Evolutionary conservation across 495 filamentous ascomycete species (phyloP).

Genomic region (Bombardia bombarda): DNA sequence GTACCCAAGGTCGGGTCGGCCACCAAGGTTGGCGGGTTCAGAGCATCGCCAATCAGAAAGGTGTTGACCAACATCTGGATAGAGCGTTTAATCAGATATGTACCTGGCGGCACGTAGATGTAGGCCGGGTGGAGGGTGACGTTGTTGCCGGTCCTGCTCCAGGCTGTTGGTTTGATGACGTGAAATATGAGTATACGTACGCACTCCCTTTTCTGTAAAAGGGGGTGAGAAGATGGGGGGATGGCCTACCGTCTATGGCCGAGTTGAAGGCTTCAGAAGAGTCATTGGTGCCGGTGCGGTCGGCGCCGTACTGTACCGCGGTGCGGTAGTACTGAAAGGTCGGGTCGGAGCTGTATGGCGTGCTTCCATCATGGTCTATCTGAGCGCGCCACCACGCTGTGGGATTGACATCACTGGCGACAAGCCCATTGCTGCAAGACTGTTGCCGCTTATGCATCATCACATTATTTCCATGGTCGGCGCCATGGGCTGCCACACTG

Average conservation of each 20-base stretch:
- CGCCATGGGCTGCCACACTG: too few species aligned
- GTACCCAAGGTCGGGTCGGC: slow-evolving; percentile 37
- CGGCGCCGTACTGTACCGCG: slow-evolving; percentile 45
- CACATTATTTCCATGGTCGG: too few species aligned
- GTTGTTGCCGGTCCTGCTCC: slow-evolving; percentile 29
- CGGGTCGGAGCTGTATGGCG: slow-evolving; percentile 29
- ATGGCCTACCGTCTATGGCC: slow-evolving; percentile 48
- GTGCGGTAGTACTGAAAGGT: slow-evolving; percentile 50
- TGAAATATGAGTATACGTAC: slow-evolving; percentile 39
- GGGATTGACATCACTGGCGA: not conserved
- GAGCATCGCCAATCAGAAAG: slow-evolving; percentile 54
- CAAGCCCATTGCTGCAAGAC: not conserved
- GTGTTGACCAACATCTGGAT: slow-evolving; percentile 36
- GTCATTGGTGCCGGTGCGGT: slow-evolving; percentile 46
- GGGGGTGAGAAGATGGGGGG: too few species aligned
- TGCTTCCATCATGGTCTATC: slow-evolving; percentile 19
- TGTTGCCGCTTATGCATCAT: not conserved
- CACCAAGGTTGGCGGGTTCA: slow-evolving; percentile 52
- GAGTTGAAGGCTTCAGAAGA: slow-evolving; percentile 57
- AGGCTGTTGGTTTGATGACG: slow-evolving; percentile 13
- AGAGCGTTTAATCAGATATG: slow-evolving; percentile 42
- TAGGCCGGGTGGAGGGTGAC: slow-evolving; percentile 50
- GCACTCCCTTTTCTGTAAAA: too few species aligned
- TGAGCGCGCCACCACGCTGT: slow-evolving; percentile 20
- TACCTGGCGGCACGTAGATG: slow-evolving; percentile 51